These are phyloP conservation scores for Fusarium cyanostomum DNA, from an alignment of 2,329 filamentous ascomycete species.

Conservation along the genomic window DNA sequence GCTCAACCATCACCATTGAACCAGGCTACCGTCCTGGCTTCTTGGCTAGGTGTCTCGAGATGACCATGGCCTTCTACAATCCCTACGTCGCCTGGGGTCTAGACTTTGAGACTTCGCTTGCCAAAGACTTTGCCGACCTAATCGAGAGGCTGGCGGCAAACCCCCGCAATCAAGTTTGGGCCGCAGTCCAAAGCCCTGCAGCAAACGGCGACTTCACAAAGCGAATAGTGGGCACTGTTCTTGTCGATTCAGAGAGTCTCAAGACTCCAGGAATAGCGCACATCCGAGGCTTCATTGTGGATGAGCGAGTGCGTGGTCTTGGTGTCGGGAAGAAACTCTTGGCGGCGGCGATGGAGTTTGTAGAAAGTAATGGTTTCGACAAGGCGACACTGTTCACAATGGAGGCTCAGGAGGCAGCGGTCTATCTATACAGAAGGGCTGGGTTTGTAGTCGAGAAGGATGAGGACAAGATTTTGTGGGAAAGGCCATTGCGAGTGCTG, in stretches of 20 bases:
- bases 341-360: conserved; percentile 18
- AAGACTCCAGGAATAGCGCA: conserved; percentile 4
- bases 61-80: conserved; percentile 29
- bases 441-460: conserved; percentile 13
- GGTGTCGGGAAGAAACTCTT: conserved; percentile 18
- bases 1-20: conserved; percentile 1
- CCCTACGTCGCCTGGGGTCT: conserved; percentile 22
- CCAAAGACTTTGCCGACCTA: conserved; percentile 24
- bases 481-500: conserved; percentile 15
- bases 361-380: conserved; percentile 9
- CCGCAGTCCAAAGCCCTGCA: conserved; percentile 1
- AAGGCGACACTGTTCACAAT: conserved; percentile 15
- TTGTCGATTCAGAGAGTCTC: conserved; percentile 18
- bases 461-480: conserved; percentile 23
- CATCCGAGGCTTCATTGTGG: conserved; percentile 28
- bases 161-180: conserved; percentile 22
- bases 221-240: conserved; percentile 15
- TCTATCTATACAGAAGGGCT: conserved; percentile 16
- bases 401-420: not conserved
- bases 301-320: conserved; percentile 20
- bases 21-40: conserved; percentile 28
- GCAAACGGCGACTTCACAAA: not conserved
- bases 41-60: conserved; percentile 24
- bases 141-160: conserved; percentile 19
- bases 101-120: conserved; percentile 20